Base-by-base conservation (phyloP, 2,329 filamentous ascomycete genomes). In the Macroventuria anomochaeta region DNA sequence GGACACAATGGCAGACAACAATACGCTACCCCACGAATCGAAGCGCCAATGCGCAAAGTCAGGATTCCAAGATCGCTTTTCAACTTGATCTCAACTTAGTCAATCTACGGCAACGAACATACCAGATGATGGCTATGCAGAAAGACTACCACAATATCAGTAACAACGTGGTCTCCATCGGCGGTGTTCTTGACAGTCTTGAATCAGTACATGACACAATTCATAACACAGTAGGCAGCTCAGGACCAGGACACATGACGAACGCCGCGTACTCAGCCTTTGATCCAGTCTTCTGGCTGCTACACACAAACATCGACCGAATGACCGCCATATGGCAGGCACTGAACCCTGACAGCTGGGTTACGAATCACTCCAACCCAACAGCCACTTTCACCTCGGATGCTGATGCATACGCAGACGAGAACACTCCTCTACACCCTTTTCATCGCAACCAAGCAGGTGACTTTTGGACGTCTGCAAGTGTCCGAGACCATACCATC, bases 281-380 rank as follows among this genome's bases (percentile, higher is more conserved):
- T 68, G 91, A 96, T 67, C 90, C 90, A 0, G 77, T 90, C 11
- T 93, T 93, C 74, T 90, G 88, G 75, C 75, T 93, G 7, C 89
- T 93, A 65, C 90, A 93, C 65, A 61, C 72, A 72, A 92, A 89
- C 73, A 83, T 91, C 7, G 91, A 96, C 67, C 84, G 91, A 2
- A 74, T 90, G 23, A 85, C 91, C 58, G 85, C 89, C 26, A 82
- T 96, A 56, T 95, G 89, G 89, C 89, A 95, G 75, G 79, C 81
- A 1, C 73, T 95, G 38, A 83, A 95, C 59, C 88, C 88, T 0
- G 77, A 85, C 17, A 83, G 83, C 23, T 93, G 87, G 76, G 82
- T 91, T 5, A 75, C 80, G 18, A 81, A 86, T 0, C 81, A 83
- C 56, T 62, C 76, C 6, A 75, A 76, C 33, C 54, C 83, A 80